phyloP scores from a whole-genome alignment of 495 filamentous ascomycete species.

The Aspergillus mulundensis region DNA sequence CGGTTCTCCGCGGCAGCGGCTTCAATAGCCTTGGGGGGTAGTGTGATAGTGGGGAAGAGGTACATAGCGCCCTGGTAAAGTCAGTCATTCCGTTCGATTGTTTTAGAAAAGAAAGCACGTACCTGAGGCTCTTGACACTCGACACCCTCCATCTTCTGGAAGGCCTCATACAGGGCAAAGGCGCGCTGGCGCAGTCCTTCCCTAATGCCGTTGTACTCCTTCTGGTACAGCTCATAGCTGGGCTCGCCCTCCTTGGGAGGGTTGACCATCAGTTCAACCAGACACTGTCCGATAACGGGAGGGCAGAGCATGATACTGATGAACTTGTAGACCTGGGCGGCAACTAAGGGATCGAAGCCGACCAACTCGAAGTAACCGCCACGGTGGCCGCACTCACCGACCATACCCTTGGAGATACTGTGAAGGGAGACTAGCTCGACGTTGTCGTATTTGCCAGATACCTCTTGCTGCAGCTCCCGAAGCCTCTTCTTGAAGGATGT shows the following conservation, averaged over 20 bases:
- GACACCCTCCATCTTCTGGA: conserved; percentile 92
- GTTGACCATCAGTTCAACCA: conserved; percentile 96
- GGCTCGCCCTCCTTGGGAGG: conserved; percentile 78
- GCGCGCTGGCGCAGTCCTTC: conserved; percentile 72
- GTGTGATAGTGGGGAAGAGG: conserved; percentile 88
- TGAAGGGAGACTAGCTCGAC: conserved; percentile 85
- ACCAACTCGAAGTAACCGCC: conserved; percentile 95
- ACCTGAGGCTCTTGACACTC: conserved; percentile 75
- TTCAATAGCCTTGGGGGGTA: conserved; percentile 69
- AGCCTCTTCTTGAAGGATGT: conserved; percentile 90
- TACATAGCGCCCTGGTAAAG: conserved; percentile 81
- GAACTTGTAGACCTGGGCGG: conserved; percentile 96
- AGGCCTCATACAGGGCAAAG: conserved; percentile 79
- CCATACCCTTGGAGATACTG: conserved; percentile 93
- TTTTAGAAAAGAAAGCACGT: conserved; percentile 12
- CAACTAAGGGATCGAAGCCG: conserved; percentile 80
- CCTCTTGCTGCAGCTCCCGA: conserved; percentile 73
- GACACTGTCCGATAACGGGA: conserved; percentile 90
- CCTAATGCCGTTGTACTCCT: conserved; percentile 80
- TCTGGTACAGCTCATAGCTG: conserved; percentile 72
- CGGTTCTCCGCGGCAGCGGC: conserved; percentile 70
- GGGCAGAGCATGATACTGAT: conserved; percentile 93
- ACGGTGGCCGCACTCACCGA: conserved; percentile 95
- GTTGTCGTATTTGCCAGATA: conserved; percentile 70
- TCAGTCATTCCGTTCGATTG: background rate